Evolutionary conservation across 768 basidiomycete genomes (phyloP), one percentile per base, ranked within the genome.

Genomic region (Coprinellus micaceus): DNA sequence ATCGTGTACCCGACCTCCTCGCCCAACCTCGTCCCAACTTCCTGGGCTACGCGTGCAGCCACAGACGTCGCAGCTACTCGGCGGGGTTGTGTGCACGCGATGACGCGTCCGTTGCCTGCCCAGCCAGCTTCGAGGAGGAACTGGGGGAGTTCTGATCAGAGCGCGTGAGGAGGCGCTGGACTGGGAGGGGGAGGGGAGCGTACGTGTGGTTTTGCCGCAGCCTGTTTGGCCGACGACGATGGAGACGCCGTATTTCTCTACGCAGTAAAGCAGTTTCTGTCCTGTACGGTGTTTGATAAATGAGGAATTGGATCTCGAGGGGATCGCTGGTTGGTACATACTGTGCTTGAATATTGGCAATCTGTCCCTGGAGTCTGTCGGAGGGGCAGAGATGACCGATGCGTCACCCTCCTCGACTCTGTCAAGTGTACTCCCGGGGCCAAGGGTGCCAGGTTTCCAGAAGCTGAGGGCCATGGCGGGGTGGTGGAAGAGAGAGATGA

Each of bases 1-100:
- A 99, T 98, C 5, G 91, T 91, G 67, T 99, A 99, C 6, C 97
- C 97, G 62, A 99, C 95, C 77, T 95, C 92, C 58, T 97, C 91
- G 11, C 97, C 97, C 21, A 98, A 77, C 3, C 87, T 74, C 2
- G 85, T 81, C 5, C 96, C 95, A 13, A 98, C 85, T 74, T 99
- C 97, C n/a, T 86, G 72, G 0, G 97, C 93, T 1, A 98, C 95
- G 41, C 97, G 83, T 37, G 78, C 77, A 6, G 97, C 96, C 11
- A 99, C 94, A 15, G 91, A 93, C 2, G 94, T 98, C 12, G 96
- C 97, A 17, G 96, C 94, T 7, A 99, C 92, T 55, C 97, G 81
- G 53, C 94, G 79, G 12, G 94, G 93, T 68, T 96, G 94, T 1
- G 94, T 97, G 69, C 94, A 98, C 4, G 88, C 94, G 64, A 97